These are phyloP conservation scores for Chaetomium sp. DNA, from an alignment of 2,329 filamentous ascomycete genomes.

Conservation along the genomic window DNA sequence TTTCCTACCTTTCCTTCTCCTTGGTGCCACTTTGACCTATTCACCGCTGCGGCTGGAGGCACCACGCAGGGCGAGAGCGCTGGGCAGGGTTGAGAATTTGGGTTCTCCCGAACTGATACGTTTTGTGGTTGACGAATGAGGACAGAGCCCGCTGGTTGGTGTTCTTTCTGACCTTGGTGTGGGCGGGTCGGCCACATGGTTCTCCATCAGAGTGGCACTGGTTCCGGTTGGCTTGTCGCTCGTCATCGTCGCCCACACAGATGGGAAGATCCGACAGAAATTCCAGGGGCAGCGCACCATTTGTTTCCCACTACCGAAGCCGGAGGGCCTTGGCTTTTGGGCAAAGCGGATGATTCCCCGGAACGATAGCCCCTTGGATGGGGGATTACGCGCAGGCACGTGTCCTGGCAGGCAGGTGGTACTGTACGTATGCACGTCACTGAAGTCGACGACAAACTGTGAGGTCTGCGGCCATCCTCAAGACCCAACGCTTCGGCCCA, in stretches of 20 bases:
- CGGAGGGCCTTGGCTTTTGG: not conserved
- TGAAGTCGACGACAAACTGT: not conserved
- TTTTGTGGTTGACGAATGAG: not conserved
- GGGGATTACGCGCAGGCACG: not conserved
- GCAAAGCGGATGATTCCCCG: not conserved
- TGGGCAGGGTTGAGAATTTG: too few relatives aligned
- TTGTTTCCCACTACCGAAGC: not conserved
- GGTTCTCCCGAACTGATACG: not conserved
- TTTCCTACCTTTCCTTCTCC: too few relatives aligned
- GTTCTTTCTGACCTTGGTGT: not conserved
- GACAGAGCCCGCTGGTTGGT: not conserved
- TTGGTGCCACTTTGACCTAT: too few relatives aligned
- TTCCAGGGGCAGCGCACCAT: slow-evolving; percentile 4
- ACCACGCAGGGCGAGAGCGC: too few relatives aligned
- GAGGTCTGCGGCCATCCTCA: not conserved
- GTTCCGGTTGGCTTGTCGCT: slow-evolving; percentile 17
- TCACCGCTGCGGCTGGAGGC: too few relatives aligned
- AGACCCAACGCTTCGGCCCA: not conserved
- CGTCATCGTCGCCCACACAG: slow-evolving; percentile 1
- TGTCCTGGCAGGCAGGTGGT: not conserved
- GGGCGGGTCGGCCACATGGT: slow-evolving; percentile 16
- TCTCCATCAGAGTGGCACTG: slow-evolving; percentile 13
- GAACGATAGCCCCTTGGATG: not conserved
- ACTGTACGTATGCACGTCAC: not conserved
- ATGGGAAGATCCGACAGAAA: slow-evolving; percentile 6